Percentiles rank a stretch among this genome's conserved stretches.
phyloP scores from a whole-genome alignment of 2,329 filamentous ascomycete genomes.

The Exophiala calicioides region DNA sequence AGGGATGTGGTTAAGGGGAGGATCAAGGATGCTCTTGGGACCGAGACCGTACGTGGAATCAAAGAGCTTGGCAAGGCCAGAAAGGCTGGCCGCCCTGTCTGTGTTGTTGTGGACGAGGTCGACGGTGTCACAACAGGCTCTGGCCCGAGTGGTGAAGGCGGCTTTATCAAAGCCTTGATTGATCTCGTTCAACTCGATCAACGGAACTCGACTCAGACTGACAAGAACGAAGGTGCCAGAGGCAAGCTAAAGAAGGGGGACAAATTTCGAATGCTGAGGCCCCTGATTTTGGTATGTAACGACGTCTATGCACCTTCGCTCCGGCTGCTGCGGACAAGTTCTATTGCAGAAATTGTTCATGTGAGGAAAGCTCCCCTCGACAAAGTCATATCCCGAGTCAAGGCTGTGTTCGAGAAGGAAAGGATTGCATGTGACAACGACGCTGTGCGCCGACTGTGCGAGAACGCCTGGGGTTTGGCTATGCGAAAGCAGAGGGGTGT shows the following conservation, averaged over 20 bases:
- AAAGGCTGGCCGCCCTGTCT: constrained; percentile 81
- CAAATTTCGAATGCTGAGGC: constrained; percentile 81
- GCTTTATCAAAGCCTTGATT: constrained; percentile 92
- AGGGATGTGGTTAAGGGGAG: constrained; percentile 84
- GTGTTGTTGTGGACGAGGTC: constrained; percentile 93
- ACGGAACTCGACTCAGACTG: constrained; percentile 62
- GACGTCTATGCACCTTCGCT: constrained; percentile 93
- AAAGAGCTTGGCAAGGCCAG: constrained; percentile 54
- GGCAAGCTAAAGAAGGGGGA: constrained; percentile 69
- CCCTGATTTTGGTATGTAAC: constrained; percentile 93
- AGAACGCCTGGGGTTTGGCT: constrained; percentile 65
- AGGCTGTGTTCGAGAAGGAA: constrained; percentile 83
- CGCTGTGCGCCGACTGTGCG: constrained; percentile 72
- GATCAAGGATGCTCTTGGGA: constrained; percentile 88
- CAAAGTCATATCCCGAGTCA: constrained; percentile 78
- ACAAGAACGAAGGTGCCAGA: constrained; percentile 9
- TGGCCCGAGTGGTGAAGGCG: constrained; percentile 74
- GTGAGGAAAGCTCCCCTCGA: constrained; percentile 86
- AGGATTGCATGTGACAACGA: constrained; percentile 86
- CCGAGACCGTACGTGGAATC: constrained; percentile 81
- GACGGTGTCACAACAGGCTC: constrained; percentile 87
- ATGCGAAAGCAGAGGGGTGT: constrained; percentile 55
- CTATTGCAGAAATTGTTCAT: constrained; percentile 84
- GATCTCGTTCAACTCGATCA: constrained; percentile 86
- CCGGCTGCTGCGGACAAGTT: constrained; percentile 80